These are phyloP conservation scores for Periconia sp. DNA, from an alignment of 2,329 filamentous ascomycete species.

Conservation along the genomic window DNA sequence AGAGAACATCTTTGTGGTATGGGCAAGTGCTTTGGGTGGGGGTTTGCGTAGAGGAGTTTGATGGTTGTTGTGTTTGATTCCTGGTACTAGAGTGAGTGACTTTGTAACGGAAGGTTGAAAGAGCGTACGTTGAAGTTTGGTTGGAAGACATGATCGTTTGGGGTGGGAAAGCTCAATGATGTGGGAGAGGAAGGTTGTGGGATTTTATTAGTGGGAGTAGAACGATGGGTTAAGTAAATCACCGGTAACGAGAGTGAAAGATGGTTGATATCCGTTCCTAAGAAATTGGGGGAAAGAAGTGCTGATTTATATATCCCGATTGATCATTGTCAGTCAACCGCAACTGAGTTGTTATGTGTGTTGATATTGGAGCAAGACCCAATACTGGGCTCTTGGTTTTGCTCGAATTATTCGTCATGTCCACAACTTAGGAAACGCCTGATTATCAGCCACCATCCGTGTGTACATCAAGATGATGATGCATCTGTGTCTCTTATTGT, in stretches of 20 bases:
- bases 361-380: background rate
- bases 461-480: background rate
- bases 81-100: background rate
- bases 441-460: background rate
- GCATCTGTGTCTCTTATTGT: background rate
- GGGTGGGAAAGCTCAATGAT: no score
- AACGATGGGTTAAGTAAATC: background rate
- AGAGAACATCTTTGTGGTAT: constrained; percentile 14
- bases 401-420: background rate
- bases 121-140: background rate
- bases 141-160: background rate
- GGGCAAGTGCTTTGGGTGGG: constrained; percentile 2
- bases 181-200: background rate
- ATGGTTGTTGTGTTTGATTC: background rate
- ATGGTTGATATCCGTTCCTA: background rate
- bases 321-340: background rate
- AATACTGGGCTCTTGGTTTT: background rate
- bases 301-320: background rate
- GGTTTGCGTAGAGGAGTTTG: background rate
- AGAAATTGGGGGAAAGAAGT: background rate
- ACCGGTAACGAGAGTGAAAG: background rate
- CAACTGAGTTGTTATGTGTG: background rate
- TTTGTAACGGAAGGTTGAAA: background rate
- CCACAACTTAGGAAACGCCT: background rate
- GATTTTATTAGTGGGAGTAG: background rate